Evolutionary conservation across 108 stramenopile genomes (phyloP), one percentile per base, ranked within the genome.

Genomic region (Nannochloropsis gaditana): DNA sequence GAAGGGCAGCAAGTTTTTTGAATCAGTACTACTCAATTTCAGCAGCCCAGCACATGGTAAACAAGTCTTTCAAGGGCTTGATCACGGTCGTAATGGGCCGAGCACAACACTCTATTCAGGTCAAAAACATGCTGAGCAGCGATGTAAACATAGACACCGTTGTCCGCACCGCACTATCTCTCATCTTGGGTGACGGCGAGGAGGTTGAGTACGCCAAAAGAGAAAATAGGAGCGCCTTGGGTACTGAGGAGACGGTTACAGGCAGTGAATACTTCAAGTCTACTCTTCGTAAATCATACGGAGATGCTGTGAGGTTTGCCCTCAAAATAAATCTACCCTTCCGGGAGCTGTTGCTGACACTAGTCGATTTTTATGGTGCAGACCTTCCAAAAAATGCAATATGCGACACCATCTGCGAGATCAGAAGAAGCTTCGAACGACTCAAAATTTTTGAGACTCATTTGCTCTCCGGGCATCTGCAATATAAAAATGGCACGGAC

Each of bases 21-120:
- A 73, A 73, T 73, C 59, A 73, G 59, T 73, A 73, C n/a, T 73
- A 73, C n/a, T 73, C 59, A 15, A 73, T 73, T n/a, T 73, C 59
- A n/a, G 59, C 59, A n/a, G 59, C 59, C 19, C 59, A 73, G 59
- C 59, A 73, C 59, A 73, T 73, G 59, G 59, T 73, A 0, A 73
- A 73, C n/a, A 73, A 73, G 59, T 15, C 59, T n/a, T 73, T 15
- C n/a, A 73, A 73, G 59, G 59, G 59, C 19, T 0, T 73, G 59
- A 15, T 73, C 19, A 73, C n/a, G 59, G 59, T 73, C 59, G 19
- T 73, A 6, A 4, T 73, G 4, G 59, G 59, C 19, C 59, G 8
- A 2, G 8, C n/a, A n/a, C 59, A 1, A n/a, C 59, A 15, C 19
- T 15, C 4, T 73, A 73, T 73, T 3, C 2, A n/a, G 15, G 19